Percentiles rank a stretch among this genome's conserved stretches.
Conservation (phyloP, 2,329 filamentous ascomycete species). For the Pseudogymnoascus sp. region DNA sequence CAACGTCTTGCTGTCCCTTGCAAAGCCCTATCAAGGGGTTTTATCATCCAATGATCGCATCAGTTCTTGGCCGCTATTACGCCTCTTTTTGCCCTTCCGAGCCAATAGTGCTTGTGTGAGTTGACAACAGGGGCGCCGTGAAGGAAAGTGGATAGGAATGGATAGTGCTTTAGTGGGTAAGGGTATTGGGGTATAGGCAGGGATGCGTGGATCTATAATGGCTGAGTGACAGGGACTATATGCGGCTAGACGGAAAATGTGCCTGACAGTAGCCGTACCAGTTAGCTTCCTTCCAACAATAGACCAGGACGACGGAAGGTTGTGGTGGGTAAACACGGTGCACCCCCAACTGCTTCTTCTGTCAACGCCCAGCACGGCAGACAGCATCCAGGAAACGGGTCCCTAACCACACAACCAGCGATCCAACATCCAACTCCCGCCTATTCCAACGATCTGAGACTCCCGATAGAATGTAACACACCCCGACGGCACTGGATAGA, state of each 20-base stretch:
- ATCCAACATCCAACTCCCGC: background rate
- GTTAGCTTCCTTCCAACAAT: conserved; percentile 6
- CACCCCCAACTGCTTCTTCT: background rate
- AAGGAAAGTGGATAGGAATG: background rate
- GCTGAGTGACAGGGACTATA: background rate
- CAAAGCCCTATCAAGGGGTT: background rate
- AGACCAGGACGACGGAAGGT: background rate
- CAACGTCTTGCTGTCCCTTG: background rate
- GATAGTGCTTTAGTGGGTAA: background rate
- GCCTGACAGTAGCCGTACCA: background rate
- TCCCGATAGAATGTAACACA: background rate
- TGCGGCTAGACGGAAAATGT: background rate
- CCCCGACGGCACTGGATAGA: background rate
- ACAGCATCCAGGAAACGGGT: background rate
- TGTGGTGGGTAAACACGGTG: background rate
- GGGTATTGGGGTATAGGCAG: background rate
- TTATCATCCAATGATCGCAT: background rate
- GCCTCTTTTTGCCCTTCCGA: background rate
- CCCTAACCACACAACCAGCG: background rate
- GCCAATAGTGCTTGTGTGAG: conserved; percentile 5
- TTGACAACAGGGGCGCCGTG: background rate
- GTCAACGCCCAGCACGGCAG: background rate
- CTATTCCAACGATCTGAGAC: background rate
- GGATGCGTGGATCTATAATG: background rate
- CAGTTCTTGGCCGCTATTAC: background rate